Conservation (phyloP, 1,284 basidiomycete genomes). For the Pseudozyma flocculosa region DNA sequence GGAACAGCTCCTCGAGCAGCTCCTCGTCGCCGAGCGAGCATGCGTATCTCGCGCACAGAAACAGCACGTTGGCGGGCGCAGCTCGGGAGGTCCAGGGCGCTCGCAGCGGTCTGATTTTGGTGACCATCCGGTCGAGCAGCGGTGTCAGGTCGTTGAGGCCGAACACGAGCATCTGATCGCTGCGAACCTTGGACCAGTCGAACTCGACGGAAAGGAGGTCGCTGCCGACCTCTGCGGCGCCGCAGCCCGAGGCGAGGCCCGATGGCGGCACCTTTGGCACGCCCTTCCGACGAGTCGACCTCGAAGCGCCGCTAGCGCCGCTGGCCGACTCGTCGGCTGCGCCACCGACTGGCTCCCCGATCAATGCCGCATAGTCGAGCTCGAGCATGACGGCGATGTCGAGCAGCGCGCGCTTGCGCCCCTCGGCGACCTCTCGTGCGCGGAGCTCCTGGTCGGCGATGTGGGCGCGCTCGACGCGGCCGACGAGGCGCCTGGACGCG, state of each 20-base stretch:
- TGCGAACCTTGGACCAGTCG: constrained; percentile 36
- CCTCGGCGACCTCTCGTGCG: constrained; percentile 45
- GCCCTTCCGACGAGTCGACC: constrained; percentile 14
- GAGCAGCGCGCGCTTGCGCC: constrained; percentile 33
- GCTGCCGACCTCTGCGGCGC: constrained; percentile 44
- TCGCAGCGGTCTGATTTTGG: constrained; percentile 66
- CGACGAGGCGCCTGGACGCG: constrained; percentile 32
- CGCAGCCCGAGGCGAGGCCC: constrained; percentile 42
- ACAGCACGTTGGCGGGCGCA: constrained; percentile 59
- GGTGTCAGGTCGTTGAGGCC: constrained; percentile 73
- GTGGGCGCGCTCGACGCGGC: constrained; percentile 36
- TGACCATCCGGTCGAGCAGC: constrained; percentile 77
- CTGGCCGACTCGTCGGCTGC: constrained; percentile 1
- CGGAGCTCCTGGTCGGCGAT: constrained; percentile 43
- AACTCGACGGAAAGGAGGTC: constrained; percentile 44
- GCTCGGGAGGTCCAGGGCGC: constrained; percentile 56
- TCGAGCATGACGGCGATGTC: constrained; percentile 47
- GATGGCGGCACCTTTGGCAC: constrained; percentile 18
- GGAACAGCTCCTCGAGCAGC: constrained; percentile 81
- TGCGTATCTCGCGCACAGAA: constrained; percentile 70
- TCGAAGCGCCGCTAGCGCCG: background rate
- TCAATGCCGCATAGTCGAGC: constrained; percentile 32
- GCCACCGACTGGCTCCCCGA: constrained; percentile 26
- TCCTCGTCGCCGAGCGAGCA: constrained; percentile 60
- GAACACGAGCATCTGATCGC: constrained; percentile 77